Evolutionary conservation across 2,329 filamentous ascomycete genomes (phyloP).

Genomic region (Trichoderma guizhouense): DNA sequence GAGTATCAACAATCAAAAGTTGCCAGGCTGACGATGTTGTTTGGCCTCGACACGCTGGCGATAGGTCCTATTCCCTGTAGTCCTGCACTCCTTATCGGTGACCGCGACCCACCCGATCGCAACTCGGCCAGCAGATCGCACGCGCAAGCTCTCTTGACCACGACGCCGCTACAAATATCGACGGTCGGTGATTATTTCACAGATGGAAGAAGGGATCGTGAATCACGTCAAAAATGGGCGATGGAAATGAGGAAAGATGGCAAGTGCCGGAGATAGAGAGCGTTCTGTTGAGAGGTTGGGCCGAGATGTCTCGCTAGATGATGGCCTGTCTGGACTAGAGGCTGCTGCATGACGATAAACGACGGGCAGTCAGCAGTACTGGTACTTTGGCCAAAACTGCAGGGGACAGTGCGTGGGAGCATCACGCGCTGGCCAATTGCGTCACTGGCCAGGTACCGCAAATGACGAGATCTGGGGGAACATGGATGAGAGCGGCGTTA

Average conservation of each 20-base stretch:
- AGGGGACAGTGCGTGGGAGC: conserved; percentile 14
- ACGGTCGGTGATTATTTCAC: background rate
- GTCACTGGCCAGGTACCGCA: conserved; percentile 1
- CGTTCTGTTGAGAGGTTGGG: conserved; percentile 17
- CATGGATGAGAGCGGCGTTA: background rate
- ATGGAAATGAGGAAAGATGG: background rate
- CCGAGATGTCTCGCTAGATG: conserved; percentile 15
- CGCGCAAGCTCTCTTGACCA: background rate
- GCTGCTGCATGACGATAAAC: conserved; percentile 14
- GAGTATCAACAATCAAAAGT: background rate
- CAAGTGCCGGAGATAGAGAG: background rate
- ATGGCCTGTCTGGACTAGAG: conserved; percentile 1
- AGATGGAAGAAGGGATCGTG: background rate
- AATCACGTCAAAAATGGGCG: background rate
- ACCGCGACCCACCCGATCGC: conserved; percentile 17
- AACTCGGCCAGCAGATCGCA: conserved; percentile 2
- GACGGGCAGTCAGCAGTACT: conserved; percentile 8
- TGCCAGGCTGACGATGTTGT: background rate
- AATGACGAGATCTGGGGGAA: conserved; percentile 2
- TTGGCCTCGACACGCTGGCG: background rate
- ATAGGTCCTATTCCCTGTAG: conserved; percentile 1
- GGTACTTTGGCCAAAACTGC: background rate
- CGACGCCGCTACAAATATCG: background rate
- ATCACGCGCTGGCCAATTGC: conserved; percentile 18
- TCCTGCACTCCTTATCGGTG: conserved; percentile 14